Evolutionary conservation across 179 eudicot genomes (phyloP).

Genomic region (Drosera spatulata): DNA sequence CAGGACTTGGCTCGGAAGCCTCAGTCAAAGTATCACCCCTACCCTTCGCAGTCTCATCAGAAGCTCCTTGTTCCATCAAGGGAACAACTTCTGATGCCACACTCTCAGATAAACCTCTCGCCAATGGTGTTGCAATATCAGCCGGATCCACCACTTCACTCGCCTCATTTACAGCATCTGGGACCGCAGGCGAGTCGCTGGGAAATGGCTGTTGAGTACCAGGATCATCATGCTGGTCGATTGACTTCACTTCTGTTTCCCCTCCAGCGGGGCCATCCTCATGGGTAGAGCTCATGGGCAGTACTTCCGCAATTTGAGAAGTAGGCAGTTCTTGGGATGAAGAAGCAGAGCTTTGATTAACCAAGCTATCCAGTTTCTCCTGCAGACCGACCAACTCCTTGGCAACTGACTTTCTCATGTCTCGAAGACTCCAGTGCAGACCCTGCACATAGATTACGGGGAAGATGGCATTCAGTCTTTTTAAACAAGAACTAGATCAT

Average conservation of each 20-base stretch:
- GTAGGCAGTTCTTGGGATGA: neutral
- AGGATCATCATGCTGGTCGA: neutral
- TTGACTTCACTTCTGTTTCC: neutral
- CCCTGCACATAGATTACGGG: constrained; percentile 25
- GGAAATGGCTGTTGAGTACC: neutral
- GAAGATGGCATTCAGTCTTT: no score
- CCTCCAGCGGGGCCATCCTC: constrained; percentile 2
- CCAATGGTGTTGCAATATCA: neutral
- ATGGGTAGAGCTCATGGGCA: neutral
- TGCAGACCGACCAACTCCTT: constrained; percentile 55
- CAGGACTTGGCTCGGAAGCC: constrained; percentile 7
- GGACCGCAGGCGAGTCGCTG: neutral
- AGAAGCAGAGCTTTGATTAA: constrained; percentile 7
- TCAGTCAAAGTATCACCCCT: neutral
- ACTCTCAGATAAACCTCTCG: neutral
- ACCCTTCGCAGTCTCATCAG: constrained; percentile 3
- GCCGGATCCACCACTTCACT: neutral
- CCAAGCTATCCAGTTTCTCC: constrained; percentile 47
- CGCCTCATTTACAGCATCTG: neutral
- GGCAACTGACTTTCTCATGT: constrained; percentile 49
- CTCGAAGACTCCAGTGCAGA: constrained; percentile 49
- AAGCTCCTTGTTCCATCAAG: neutral
- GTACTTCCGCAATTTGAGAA: neutral
- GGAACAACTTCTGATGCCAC: neutral
- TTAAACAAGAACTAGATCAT: no score